These are phyloP conservation scores for Beverwykella pulmonaria DNA, from an alignment of 495 filamentous ascomycete genomes.

Conservation along the genomic window DNA sequence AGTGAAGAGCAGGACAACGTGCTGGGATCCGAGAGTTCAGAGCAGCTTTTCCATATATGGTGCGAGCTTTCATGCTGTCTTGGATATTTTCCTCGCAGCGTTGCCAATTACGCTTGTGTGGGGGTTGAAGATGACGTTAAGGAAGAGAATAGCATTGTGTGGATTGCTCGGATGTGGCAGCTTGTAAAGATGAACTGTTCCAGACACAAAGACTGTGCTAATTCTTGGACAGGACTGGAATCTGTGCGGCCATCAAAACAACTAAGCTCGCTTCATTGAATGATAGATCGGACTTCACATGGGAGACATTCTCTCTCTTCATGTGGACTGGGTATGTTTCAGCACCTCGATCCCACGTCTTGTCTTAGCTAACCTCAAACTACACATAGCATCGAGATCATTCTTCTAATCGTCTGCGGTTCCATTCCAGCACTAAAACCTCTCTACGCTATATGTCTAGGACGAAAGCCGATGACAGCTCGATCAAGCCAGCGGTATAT, in stretches of 20 bases:
- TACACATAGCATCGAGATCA: slow-evolving; percentile 22
- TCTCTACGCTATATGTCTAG: slow-evolving; percentile 24
- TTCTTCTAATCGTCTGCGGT: slow-evolving; percentile 26
- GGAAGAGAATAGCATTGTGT: slow-evolving; percentile 21
- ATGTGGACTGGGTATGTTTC: slow-evolving; percentile 22
- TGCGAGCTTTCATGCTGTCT: slow-evolving; percentile 2
- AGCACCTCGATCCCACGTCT: background rate
- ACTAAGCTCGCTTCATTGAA: slow-evolving; percentile 9
- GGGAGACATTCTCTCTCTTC: slow-evolving; percentile 19
- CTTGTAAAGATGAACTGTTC: slow-evolving; percentile 6
- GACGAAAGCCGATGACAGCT: slow-evolving; percentile 2
- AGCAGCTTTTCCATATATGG: slow-evolving; percentile 29
- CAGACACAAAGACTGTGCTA: background rate
- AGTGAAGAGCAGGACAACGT: slow-evolving; percentile 12
- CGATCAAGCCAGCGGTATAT: slow-evolving; percentile 3
- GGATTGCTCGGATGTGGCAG: slow-evolving; percentile 23
- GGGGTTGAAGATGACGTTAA: slow-evolving; percentile 18
- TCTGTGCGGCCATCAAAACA: slow-evolving; percentile 23
- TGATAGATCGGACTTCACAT: slow-evolving; percentile 20
- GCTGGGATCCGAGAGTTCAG: slow-evolving; percentile 25
- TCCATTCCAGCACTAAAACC: slow-evolving; percentile 27
- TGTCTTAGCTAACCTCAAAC: background rate
- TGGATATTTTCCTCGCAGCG: slow-evolving; percentile 20
- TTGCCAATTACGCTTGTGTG: slow-evolving; percentile 21
- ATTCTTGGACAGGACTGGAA: slow-evolving; percentile 13